Base-by-base conservation (phyloP, 2,329 filamentous ascomycete species). In the Rosellinia necatrix region DNA sequence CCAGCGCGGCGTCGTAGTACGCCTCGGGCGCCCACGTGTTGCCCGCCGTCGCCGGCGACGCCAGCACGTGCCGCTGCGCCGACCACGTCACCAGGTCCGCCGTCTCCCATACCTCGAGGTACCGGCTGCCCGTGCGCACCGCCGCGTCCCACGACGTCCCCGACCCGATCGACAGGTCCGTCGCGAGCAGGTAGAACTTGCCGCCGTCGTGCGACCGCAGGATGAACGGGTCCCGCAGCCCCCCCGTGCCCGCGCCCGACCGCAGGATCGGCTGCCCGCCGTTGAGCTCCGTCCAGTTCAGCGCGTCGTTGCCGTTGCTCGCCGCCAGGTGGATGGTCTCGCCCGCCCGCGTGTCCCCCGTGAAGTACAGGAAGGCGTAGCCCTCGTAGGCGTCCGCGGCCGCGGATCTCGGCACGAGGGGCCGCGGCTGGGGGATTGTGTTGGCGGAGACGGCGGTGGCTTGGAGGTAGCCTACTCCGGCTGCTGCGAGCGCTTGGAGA, bases 1-100 rank as follows among this genome's bases (percentile, higher is more conserved):
- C 73, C 8, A 77, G 68, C 0, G 69, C 70, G 0, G 73, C 65
- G 12, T 81, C 78, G 52, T 77, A 81, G 63, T 77, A 80, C 0
- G 79, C 79, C 40, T 81, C 79, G 0, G 79, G 79, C 0, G 79
- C 79, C 79, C 79, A 81, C 0, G 80, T 82, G 46, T 80, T 83
- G 3, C 80, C 80, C 0, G 79, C 80, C 0, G 72, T 77, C 1
- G 72, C 58, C 0, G 79, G 78, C 0, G 79, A 80, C 0, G 82
- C 78, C 5, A 74, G 70, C 19, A 81, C 68, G 19, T 81, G 78
- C 13, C 80, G 74, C 54, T 82, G 79, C 17, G 68, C 71, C 1
- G 77, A 78, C 80, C 80, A 82, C n/a, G 66, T 77, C 21, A 76
- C 69, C 1, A 82, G 72, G 53, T 82, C 78, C 13, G 69, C 69